Evolutionary conservation across 192 early-diverging fungal genomes (phyloP), one percentile per base, ranked within the genome.

Genomic region (Rhizophagus clarus): DNA sequence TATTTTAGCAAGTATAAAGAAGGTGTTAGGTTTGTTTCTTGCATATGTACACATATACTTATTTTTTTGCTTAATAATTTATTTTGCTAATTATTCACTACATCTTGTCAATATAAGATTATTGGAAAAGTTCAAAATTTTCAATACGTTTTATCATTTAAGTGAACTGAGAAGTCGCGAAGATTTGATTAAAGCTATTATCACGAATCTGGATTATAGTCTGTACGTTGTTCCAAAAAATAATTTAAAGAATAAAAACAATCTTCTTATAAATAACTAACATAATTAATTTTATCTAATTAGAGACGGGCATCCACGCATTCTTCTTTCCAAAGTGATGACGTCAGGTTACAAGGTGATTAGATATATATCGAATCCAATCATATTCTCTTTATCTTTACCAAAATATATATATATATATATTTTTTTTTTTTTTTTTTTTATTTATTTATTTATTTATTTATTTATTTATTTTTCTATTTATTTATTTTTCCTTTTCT

Each of bases 241-340:
- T 29, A 9, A n/a, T 28, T 61, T 60, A 24, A 40, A 42, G 67
- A 31, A 12, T 61, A n/a, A 26, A 1, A 49, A 10, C 6, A 26
- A 15, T 56, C 15, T 31, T 40, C 37, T 42, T 34, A 11, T 73
- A 12, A 40, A 45, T 73, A 28, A 12, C 47, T 9, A 24, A 73
- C 24, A n/a, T 42, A 24, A n/a, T 26, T 45, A 40, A 24, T 77
- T 15, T 49, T 72, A 15, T 60, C 28, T 56, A 17, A 15, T 28
- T 79, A 93, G 92, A 51, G 94, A 96, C 75, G 94, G 93, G 0
- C 95, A 96, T 83, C 89, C 93, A 0, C 88, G 95, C 9, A 88
- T 95, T 7, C 84, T 96, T 5, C 79, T 96, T 5, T 93, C 93
- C 34, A 96, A 96, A 81, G 84, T 96, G 17, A 92, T 96, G 91